phyloP scores from a whole-genome alignment of 352 stramenopile species.

The Pythium insidiosum region DNA sequence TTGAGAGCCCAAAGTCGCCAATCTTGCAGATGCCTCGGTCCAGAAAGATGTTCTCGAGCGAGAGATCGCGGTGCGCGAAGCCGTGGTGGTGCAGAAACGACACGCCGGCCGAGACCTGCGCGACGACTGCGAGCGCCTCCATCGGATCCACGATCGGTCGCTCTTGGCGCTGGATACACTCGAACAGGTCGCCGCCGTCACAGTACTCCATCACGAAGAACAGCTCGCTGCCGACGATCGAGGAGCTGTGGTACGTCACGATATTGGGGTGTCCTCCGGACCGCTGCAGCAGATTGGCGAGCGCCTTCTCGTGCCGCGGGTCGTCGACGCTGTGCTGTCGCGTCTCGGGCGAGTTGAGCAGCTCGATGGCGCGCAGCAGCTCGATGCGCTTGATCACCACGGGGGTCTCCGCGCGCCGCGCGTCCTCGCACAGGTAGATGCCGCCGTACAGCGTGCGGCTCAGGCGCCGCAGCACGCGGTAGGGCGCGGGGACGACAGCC shows the following conservation, averaged over 20 bases:
- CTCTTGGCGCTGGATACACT: slow-evolving; percentile 10
- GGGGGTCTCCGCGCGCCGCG: not conserved
- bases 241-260: slow-evolving; percentile 34
- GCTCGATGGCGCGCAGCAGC: slow-evolving; percentile 20
- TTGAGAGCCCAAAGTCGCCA: slow-evolving; percentile 48
- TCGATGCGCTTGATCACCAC: slow-evolving; percentile 48
- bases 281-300: slow-evolving; percentile 21
- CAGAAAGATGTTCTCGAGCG: slow-evolving; percentile 42
- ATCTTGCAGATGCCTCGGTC: slow-evolving; percentile 30
- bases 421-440: slow-evolving; percentile 37
- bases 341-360: slow-evolving; percentile 11
- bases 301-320: slow-evolving; percentile 32
- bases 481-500: too few species aligned
- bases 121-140: slow-evolving; percentile 26
- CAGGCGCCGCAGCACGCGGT: slow-evolving; percentile 19
- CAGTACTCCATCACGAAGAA: slow-evolving; percentile 60
- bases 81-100: slow-evolving; percentile 31
- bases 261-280: slow-evolving; percentile 34
- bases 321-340: slow-evolving; percentile 22
- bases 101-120: slow-evolving; percentile 28
- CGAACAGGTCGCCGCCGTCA: slow-evolving; percentile 33
- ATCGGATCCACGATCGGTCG: slow-evolving; percentile 7
- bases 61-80: slow-evolving; percentile 42
- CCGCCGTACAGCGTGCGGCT: slow-evolving; percentile 37
- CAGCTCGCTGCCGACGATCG: slow-evolving; percentile 28